Evolutionary conservation across 2,329 filamentous ascomycete genomes (phyloP).

Genomic region (Paracoccidioides lutzii): DNA sequence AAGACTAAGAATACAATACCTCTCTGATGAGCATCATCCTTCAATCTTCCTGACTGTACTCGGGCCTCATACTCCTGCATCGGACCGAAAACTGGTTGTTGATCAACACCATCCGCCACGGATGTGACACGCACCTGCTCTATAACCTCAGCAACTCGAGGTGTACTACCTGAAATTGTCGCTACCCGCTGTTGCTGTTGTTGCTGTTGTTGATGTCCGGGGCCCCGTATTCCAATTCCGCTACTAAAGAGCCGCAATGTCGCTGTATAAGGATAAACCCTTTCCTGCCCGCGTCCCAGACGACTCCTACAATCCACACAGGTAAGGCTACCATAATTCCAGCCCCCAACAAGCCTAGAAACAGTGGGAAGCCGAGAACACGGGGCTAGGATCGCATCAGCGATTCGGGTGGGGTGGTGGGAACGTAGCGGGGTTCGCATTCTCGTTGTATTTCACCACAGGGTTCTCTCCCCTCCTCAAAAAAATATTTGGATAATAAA

Average conservation of each 20-base stretch:
- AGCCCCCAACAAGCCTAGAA: background rate
- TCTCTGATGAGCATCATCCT: constrained; percentile 85
- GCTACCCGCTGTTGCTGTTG: background rate
- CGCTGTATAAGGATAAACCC: background rate
- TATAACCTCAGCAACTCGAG: background rate
- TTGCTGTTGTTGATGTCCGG: background rate
- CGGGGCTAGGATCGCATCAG: background rate
- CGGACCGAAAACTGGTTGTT: constrained; percentile 43
- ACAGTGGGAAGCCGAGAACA: background rate
- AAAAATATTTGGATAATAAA: background rate
- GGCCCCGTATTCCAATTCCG: background rate
- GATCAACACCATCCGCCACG: background rate
- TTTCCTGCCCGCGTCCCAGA: background rate
- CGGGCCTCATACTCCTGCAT: constrained; percentile 78
- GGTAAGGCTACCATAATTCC: background rate
- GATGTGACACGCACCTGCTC: background rate
- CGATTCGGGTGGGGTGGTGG: background rate
- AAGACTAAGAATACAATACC: constrained; percentile 36
- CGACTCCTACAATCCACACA: background rate
- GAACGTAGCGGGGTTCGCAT: background rate
- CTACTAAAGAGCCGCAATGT: background rate
- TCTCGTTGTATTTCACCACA: background rate
- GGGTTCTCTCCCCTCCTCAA: background rate
- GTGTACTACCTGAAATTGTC: background rate
- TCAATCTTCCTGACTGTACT: constrained; percentile 58